Base-by-base conservation (phyloP, 352 stramenopile species). In the Phytophthora cactorum region DNA sequence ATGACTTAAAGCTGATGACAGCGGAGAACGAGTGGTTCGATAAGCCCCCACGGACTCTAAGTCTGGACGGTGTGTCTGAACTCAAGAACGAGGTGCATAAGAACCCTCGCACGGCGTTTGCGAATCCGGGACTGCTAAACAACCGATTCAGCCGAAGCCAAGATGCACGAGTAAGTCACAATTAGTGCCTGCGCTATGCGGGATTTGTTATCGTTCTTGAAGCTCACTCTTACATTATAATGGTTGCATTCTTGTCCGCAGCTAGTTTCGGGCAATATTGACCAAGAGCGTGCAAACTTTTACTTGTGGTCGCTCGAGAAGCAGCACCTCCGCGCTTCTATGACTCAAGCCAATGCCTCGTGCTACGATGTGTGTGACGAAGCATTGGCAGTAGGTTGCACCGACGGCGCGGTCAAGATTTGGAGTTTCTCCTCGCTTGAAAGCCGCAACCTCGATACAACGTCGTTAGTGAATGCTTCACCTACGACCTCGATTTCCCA, bases 241-340 rank as follows among this genome's bases (percentile, higher is more conserved):
- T 14, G 32, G 22, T 47, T 66, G 38, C 8, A 50, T 59, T 59
- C 32, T 59, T 55, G 43, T 63, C 5, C 28, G 5, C 53, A 94
- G 89, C 62, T 95, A 61, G 77, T 96, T 43, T 91, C 77, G n/a
- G 89, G 89, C 10, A 76, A 69, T 4, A 78, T 96, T 36, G 76
- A 91, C 51, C 68, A 92, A 66, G 89, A 93, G 28, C 75, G 75
- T 50, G 89, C 86, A 28, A 82, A 71, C 31, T 96, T 96, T 76
- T 95, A 93, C 73, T 78, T 95, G 68, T 96, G 89, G 89, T 91
- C 81, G 7, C 66, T 96, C 7, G 79, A 94, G 31, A 86, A 90
- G 51, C 81, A 86, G 34, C 73, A 74, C 3, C 60, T 96, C 1
- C 76, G 79, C 22, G 78, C 75, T 15, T 91, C 85, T 5, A 92